Conservation (phyloP, 352 stramenopile genomes). For the Stephanocyclus meneghinianus region DNA sequence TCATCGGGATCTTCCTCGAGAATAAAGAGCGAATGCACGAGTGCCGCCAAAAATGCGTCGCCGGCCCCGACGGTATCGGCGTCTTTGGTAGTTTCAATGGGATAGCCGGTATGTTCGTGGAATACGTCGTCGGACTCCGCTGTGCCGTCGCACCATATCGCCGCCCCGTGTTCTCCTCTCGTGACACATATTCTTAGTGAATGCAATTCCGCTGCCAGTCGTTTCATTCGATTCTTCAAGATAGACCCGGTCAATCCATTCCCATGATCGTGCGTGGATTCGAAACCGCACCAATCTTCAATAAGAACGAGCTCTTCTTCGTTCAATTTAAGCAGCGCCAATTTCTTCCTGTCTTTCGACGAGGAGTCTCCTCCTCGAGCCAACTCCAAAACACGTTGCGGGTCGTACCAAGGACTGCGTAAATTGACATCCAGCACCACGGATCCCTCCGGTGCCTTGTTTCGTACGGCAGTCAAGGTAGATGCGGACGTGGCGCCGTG, state of each 20-base stretch:
- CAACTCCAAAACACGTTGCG: slow-evolving; percentile 36
- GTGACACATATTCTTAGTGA: slow-evolving; percentile 56
- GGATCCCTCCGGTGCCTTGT: slow-evolving; percentile 26
- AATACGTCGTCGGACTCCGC: slow-evolving; percentile 9
- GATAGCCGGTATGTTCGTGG: slow-evolving; percentile 26
- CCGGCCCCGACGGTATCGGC: slow-evolving; percentile 58
- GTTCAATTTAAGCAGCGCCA: slow-evolving; percentile 61
- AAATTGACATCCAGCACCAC: slow-evolving; percentile 62
- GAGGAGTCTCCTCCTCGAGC: slow-evolving; percentile 15
- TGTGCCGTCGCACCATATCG: slow-evolving; percentile 21
- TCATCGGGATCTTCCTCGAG: slow-evolving; percentile 15
- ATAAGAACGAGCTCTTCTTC: slow-evolving; percentile 53
- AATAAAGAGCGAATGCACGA: slow-evolving; percentile 50
- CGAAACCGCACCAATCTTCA: slow-evolving; percentile 42
- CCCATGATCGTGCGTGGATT: background rate
- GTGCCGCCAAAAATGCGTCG: slow-evolving; percentile 51
- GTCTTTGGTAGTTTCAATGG: slow-evolving; percentile 3
- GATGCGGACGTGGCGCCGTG: slow-evolving; percentile 39
- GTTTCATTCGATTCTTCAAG: slow-evolving; percentile 35
- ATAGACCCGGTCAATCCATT: slow-evolving; percentile 19
- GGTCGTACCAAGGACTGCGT: slow-evolving; percentile 47
- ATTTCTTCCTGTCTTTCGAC: slow-evolving; percentile 7
- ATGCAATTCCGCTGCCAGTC: slow-evolving; percentile 25
- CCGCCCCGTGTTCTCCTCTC: slow-evolving; percentile 40
- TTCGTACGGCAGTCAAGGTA: slow-evolving; percentile 29